Base-by-base conservation (phyloP, 495 filamentous ascomycete genomes). In the Clavariopsis aquatica region DNA sequence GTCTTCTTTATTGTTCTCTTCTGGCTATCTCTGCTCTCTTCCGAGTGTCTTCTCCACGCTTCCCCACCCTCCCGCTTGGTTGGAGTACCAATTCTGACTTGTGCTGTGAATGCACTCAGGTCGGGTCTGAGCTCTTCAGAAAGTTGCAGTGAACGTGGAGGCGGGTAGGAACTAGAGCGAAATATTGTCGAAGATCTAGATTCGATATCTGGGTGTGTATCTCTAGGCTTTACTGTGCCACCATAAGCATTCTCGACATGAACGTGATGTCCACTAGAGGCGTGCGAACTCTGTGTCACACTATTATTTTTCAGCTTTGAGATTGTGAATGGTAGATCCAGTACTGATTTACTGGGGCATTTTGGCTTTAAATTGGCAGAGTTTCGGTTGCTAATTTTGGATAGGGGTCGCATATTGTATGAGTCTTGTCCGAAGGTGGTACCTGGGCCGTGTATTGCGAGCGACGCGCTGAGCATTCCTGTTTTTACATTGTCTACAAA, bases 101-200 rank as follows among this genome's bases (percentile, higher is more conserved):
- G 45, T 7, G 52, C 31, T 3, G n/a, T 49, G 24, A 51, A 57
- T 1, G 29, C 27, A 17, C 2, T 64, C 5, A 64, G 12, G 38
- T 57, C 52, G 4, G 61, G 52, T 49, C 61, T 28, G 27, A 62
- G 23, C n/a, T 43, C 51, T n/a, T 64, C 61, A 8, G 61, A 38
- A 15, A 52, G 61, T 10, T 52, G 52, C 22, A 27, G 41, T 5
- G 52, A 34, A 17, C 49, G 13, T 4, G 43, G 61, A 17, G 38
- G 49, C 36, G 49, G 23, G 26, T 4, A 17, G 8, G 61, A 57
- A 1, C 15, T 22, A 12, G 26, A 31, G 1, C 15, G 1, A 34
- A 15, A 38, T 26, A 52, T 28, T 2, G 12, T 52, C 49, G 49
- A 52, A 15, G 49, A 15, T 12, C 17, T 23, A 31, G 46, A 19